Percentiles rank a stretch among this genome's conserved stretches.
phyloP scores from a whole-genome alignment of 352 stramenopile genomes.

The Phytophthora multivora region DNA sequence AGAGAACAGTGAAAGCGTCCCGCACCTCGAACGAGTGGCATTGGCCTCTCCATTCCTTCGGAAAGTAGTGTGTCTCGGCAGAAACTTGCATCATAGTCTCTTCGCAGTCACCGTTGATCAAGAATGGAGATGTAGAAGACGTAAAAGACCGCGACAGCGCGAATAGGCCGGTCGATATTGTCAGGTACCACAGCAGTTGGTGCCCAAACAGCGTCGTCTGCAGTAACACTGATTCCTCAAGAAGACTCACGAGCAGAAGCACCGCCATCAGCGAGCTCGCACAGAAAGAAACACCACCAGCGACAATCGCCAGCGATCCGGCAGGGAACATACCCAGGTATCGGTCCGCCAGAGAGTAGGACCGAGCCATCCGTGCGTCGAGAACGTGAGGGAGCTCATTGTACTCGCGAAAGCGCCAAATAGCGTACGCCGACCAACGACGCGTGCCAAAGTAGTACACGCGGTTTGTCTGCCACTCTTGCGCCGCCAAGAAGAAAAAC shows the following conservation, averaged over 20 bases:
- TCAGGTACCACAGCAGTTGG: slow-evolving; percentile 98
- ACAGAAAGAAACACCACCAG: slow-evolving; percentile 94
- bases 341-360: slow-evolving; percentile 90
- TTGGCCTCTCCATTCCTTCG: slow-evolving; percentile 91
- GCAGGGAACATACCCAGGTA: slow-evolving; percentile 96
- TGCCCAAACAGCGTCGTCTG: slow-evolving; percentile 94
- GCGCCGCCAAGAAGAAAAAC: slow-evolving; percentile 97
- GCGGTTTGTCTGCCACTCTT: slow-evolving; percentile 93
- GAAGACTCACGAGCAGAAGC: slow-evolving; percentile 92
- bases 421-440: slow-evolving; percentile 91
- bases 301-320: slow-evolving; percentile 89
- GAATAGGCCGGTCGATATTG: slow-evolving; percentile 88
- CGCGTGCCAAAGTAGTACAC: slow-evolving; percentile 95
- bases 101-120: slow-evolving; percentile 81
- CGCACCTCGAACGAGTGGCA: slow-evolving; percentile 89
- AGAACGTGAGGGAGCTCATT: slow-evolving; percentile 98
- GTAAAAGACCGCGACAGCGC: slow-evolving; percentile 82
- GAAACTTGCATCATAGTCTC: slow-evolving; percentile 86
- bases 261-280: slow-evolving; percentile 95
- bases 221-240: slow-evolving; percentile 95
- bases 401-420: slow-evolving; percentile 97
- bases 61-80: slow-evolving; percentile 96
- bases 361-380: slow-evolving; percentile 92
- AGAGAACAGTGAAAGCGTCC: slow-evolving; percentile 89
- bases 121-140: slow-evolving; percentile 66